phyloP scores from a whole-genome alignment of 768 basidiomycete genomes.

The Tricholoma bakamatsutake region DNA sequence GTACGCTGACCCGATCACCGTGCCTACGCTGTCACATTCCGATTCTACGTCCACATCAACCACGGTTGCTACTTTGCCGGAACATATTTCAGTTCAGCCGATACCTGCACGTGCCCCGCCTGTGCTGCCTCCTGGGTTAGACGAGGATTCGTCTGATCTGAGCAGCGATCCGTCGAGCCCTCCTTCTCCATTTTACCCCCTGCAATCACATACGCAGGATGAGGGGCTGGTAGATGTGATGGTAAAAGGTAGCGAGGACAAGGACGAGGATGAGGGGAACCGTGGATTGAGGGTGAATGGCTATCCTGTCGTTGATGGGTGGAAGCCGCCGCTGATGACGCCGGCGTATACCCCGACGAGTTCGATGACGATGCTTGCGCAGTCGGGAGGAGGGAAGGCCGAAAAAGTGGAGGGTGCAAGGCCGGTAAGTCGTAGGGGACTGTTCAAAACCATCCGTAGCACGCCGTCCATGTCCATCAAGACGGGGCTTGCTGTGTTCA shows the following conservation, averaged over 20 bases:
- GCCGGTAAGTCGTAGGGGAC: not conserved
- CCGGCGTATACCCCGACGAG: not conserved
- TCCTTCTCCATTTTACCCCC: not conserved
- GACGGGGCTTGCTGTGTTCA: not conserved
- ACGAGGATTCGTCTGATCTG: not conserved
- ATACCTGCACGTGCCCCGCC: not conserved
- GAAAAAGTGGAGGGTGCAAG: not conserved
- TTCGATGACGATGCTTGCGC: no score
- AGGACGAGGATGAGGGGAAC: not conserved
- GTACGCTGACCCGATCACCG: not conserved
- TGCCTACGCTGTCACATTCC: not conserved
- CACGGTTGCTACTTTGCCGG: not conserved
- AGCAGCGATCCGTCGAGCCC: not conserved
- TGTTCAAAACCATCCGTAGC: slow-evolving; percentile 28
- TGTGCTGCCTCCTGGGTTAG: not conserved
- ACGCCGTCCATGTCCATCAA: slow-evolving; percentile 26
- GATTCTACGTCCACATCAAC: not conserved
- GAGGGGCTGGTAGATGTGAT: not conserved
- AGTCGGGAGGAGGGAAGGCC: not conserved
- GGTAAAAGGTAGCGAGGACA: not conserved
- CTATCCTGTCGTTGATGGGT: not conserved
- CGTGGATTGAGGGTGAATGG: not conserved
- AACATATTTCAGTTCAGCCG: not conserved
- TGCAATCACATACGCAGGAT: not conserved
- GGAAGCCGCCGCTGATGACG: not conserved